These are phyloP conservation scores for Exserohilum rostratum DNA, from an alignment of 2,329 filamentous ascomycete species.

Conservation along the genomic window DNA sequence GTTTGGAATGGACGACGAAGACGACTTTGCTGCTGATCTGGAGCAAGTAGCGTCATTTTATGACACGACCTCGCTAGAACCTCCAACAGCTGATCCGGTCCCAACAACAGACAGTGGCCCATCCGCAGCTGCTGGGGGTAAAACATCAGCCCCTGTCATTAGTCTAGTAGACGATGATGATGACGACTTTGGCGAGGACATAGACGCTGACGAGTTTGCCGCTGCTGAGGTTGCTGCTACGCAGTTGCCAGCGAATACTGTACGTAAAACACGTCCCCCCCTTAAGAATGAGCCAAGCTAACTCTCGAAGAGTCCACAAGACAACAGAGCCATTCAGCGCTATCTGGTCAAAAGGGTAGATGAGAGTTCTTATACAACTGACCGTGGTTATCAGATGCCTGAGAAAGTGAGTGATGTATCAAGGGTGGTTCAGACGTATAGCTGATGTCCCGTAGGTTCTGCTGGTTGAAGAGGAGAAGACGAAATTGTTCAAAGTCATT, in stretches of 20 bases:
- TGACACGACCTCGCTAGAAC: slow-evolving; percentile 51
- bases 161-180: slow-evolving; percentile 40
- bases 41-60: slow-evolving; percentile 64
- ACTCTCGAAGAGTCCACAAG: slow-evolving; percentile 70
- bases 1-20: slow-evolving; percentile 54
- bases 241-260: slow-evolving; percentile 62
- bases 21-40: slow-evolving; percentile 62
- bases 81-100: slow-evolving; percentile 11
- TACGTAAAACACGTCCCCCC: slow-evolving; percentile 56
- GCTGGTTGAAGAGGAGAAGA: slow-evolving; percentile 78
- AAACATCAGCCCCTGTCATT: slow-evolving; percentile 26
- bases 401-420: slow-evolving; percentile 68
- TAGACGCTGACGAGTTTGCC: slow-evolving; percentile 73
- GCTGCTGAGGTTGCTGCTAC: slow-evolving; percentile 75
- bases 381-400: slow-evolving; percentile 62
- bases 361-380: slow-evolving; percentile 70
- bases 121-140: slow-evolving; percentile 4
- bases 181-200: slow-evolving; percentile 70
- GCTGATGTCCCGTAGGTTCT: slow-evolving; percentile 67
- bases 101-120: background rate
- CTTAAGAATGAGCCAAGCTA: slow-evolving; percentile 58
- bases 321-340: slow-evolving; percentile 79
- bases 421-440: background rate
- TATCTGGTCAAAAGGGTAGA: slow-evolving; percentile 80
- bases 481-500: slow-evolving; percentile 69